These are phyloP conservation scores for Plasmopara muralis DNA, from an alignment of 352 stramenopile species.

Conservation along the genomic window DNA sequence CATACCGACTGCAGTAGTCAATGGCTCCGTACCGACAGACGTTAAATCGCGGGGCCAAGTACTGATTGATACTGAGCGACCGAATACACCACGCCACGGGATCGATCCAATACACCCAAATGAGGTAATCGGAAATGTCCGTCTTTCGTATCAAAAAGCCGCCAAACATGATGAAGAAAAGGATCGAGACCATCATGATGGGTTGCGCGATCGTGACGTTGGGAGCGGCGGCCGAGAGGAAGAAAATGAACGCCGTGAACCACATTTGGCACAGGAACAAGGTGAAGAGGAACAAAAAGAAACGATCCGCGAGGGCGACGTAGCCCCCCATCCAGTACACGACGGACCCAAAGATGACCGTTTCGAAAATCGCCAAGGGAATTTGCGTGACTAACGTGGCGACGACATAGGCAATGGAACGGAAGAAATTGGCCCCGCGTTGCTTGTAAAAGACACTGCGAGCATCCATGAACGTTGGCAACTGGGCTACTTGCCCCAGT, in stretches of 20 bases:
- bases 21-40: conserved; percentile 38
- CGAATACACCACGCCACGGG: conserved; percentile 63
- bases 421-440: conserved; percentile 82
- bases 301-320: conserved; percentile 28
- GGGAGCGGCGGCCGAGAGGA: conserved; percentile 38
- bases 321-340: conserved; percentile 88
- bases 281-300: conserved; percentile 52
- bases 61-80: conserved; percentile 54
- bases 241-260: conserved; percentile 70
- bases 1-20: conserved; percentile 40
- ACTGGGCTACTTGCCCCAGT: conserved; percentile 66
- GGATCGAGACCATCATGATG: conserved; percentile 46
- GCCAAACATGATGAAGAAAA: conserved; percentile 64
- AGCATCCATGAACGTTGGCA: conserved; percentile 72
- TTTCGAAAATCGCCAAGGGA: conserved; percentile 56
- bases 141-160: conserved; percentile 56
- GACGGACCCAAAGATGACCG: conserved; percentile 73
- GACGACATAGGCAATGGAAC: conserved; percentile 75
- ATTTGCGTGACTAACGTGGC: conserved; percentile 40
- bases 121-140: conserved; percentile 50
- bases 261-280: conserved; percentile 63
- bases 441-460: conserved; percentile 87
- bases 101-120: conserved; percentile 82
- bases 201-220: conserved; percentile 52
- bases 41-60: conserved; percentile 32